Conservation (phyloP, 768 basidiomycete genomes). For the Asterophora lycoperdoides region DNA sequence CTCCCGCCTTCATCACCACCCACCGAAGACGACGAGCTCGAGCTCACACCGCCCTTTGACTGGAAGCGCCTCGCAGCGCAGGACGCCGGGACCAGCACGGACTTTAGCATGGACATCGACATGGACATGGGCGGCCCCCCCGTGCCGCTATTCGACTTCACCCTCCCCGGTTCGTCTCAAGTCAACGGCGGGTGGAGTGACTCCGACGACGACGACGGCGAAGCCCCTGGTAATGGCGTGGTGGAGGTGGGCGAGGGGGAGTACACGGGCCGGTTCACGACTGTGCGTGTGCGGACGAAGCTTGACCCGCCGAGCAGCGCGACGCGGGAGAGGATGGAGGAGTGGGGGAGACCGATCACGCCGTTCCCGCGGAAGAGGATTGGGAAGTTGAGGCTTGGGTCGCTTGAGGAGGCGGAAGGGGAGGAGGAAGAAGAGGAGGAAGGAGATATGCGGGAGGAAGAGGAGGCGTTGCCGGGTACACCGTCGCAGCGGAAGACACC, state of each 20-base stretch:
- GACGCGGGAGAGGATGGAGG: slow-evolving; percentile 44
- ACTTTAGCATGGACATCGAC: slow-evolving; percentile 26
- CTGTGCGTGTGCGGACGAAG: slow-evolving; percentile 56
- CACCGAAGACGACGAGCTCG: slow-evolving; percentile 2
- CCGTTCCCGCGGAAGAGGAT: slow-evolving; percentile 47
- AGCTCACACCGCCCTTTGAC: slow-evolving; percentile 15
- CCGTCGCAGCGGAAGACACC: too few species aligned
- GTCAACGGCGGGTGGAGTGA: slow-evolving; percentile 30
- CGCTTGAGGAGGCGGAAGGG: slow-evolving; percentile 18
- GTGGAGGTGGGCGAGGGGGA: slow-evolving; percentile 48
- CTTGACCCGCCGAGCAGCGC: slow-evolving; percentile 59
- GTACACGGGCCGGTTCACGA: slow-evolving; percentile 62
- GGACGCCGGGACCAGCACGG: slow-evolving; percentile 12
- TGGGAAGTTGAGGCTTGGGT: slow-evolving; percentile 17
- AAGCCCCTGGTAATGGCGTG: slow-evolving; percentile 9
- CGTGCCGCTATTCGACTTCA: slow-evolving; percentile 27
- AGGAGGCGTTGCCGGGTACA: too few species aligned
- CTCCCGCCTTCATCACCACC: slow-evolving; percentile 20
- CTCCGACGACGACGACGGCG: slow-evolving; percentile 30
- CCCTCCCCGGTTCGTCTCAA: slow-evolving; percentile 21
- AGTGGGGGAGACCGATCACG: slow-evolving; percentile 69
- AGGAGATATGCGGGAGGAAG: background rate
- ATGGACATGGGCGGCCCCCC: slow-evolving; percentile 24
- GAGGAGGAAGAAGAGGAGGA: slow-evolving; percentile 25
- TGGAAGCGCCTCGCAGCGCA: slow-evolving; percentile 9